Evolutionary conservation across 2,329 filamentous ascomycete genomes (phyloP), one percentile per base, ranked within the genome.

Genomic region (Corniculantispora saksenae): DNA sequence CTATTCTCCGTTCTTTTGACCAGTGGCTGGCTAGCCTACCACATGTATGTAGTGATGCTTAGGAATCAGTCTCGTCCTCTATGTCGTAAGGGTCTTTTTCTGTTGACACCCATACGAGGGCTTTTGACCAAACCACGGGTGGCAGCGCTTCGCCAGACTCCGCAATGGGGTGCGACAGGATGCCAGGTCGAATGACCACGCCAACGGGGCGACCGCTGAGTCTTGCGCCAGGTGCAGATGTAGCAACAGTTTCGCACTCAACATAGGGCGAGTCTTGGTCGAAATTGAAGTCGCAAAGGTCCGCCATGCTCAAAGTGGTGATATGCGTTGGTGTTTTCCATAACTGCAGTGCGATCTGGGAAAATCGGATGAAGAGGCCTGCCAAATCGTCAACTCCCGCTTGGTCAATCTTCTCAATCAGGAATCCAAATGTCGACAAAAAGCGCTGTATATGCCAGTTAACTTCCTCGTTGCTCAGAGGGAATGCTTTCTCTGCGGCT

Each of bases 81-180:
- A 35, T 23, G 19, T 40, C 57, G 13, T 45, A 25, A 2, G 59
- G 59, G 27, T 45, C 50, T 1, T 10, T 19, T n/a, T 62, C 9
- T 1, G 29, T 12, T 2, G 61, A 63, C 17, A 63, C 61, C 61
- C 61, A 63, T 0, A 50, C 61, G 27, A 56, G 8, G 15, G 61
- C 61, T 13, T 63, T 63, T 8, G 61, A 63, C 61, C 61, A 63
- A n/a, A 63, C 9, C 8, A 62, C 59, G 3, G 35, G 3, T 4
- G 23, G 12, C 0, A 1, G 2, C 25, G 0, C 8, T 62, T 10
- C 2, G n/a, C 50, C 50, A 2, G 59, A 3, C 10, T 45, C 12
- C 1, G 21, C 12, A 15, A 53, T 21, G 4, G 50, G n/a, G 0
- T 13, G 0, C 1, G 59, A 62, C n/a, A 45, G 1, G 23, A 62